These are phyloP conservation scores for Vitis vinifera DNA, from an alignment of 164 flowering plant genomes.

Conservation along the genomic window DNA sequence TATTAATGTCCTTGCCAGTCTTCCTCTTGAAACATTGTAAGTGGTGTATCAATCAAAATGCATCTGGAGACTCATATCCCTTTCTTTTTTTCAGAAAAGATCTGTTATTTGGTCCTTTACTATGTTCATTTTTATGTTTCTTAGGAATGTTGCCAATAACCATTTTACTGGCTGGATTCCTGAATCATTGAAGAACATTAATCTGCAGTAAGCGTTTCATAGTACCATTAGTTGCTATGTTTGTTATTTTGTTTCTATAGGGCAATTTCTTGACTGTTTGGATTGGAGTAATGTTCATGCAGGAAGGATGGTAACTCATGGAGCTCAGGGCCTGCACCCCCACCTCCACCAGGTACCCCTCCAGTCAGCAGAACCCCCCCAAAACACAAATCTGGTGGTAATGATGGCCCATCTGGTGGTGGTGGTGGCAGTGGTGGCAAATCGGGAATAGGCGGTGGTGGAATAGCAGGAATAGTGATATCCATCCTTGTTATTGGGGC, in stretches of 20 bases:
- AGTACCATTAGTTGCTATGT: not conserved
- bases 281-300: conserved; percentile 18
- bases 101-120: not conserved
- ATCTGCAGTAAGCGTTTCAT: conserved; percentile 61
- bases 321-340: conserved; percentile 82
- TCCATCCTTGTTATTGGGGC: conserved; percentile 77
- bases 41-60: conserved; percentile 23
- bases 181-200: conserved; percentile 53
- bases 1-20: conserved; percentile 76
- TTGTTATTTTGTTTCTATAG: not conserved
- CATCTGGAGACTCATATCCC: not conserved
- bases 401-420: conserved; percentile 31
- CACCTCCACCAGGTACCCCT: conserved; percentile 91
- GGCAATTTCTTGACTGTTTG: conserved; percentile 2
- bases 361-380: conserved; percentile 39
- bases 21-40: conserved; percentile 79
- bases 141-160: conserved; percentile 80
- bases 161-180: conserved; percentile 91
- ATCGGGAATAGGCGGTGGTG: conserved; percentile 86
- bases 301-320: conserved; percentile 71
- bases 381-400: conserved; percentile 40
- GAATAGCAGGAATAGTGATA: conserved; percentile 77
- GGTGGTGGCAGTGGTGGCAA: conserved; percentile 35
- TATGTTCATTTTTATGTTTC: not conserved
- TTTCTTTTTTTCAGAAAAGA: not conserved